These are phyloP conservation scores for Danielia oregonensis DNA, from an alignment of 805 yeast species.

Conservation along the genomic window DNA sequence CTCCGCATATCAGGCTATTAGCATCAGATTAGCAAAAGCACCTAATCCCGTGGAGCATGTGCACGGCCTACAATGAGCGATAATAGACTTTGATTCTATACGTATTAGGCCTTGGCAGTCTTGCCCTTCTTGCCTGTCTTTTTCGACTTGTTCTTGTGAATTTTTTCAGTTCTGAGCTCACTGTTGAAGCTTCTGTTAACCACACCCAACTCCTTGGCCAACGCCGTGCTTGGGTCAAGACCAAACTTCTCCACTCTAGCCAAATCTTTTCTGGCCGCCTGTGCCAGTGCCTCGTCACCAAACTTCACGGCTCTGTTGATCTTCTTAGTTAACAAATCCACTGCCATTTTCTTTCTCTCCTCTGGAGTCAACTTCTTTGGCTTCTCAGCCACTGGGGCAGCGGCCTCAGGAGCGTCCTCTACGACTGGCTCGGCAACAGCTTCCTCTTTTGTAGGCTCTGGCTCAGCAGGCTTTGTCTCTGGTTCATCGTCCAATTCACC, in stretches of 20 bases:
- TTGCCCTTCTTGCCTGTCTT: slow-evolving; percentile 13
- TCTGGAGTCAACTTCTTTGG: slow-evolving; percentile 53
- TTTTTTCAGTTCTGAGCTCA: slow-evolving; percentile 13
- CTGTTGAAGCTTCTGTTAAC: slow-evolving; percentile 34
- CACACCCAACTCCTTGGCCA: slow-evolving; percentile 66
- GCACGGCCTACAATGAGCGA: too few relatives aligned
- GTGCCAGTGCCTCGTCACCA: slow-evolving; percentile 58
- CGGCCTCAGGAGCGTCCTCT: slow-evolving; percentile 11
- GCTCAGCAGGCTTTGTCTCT: slow-evolving; percentile 12
- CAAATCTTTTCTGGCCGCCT: slow-evolving; percentile 56
- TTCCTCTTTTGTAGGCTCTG: slow-evolving; percentile 12
- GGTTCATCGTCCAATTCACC: slow-evolving; percentile 4
- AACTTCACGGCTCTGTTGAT: slow-evolving; percentile 74
- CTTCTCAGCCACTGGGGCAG: slow-evolving; percentile 13
- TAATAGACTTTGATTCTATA: too few relatives aligned
- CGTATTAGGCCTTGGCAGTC: neutral
- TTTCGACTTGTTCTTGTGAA: slow-evolving; percentile 10
- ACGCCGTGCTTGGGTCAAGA: slow-evolving; percentile 58
- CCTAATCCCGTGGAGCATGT: too few relatives aligned
- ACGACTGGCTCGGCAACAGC: slow-evolving; percentile 13
- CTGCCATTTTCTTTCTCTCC: slow-evolving; percentile 64
- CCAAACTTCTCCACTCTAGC: slow-evolving; percentile 83
- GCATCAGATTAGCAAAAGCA: too few relatives aligned
- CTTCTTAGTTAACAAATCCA: slow-evolving; percentile 63
- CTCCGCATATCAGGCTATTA: too few relatives aligned